Evolutionary conservation across 768 basidiomycete genomes (phyloP).

Genomic region (Chalciporus sphaerocephalus): DNA sequence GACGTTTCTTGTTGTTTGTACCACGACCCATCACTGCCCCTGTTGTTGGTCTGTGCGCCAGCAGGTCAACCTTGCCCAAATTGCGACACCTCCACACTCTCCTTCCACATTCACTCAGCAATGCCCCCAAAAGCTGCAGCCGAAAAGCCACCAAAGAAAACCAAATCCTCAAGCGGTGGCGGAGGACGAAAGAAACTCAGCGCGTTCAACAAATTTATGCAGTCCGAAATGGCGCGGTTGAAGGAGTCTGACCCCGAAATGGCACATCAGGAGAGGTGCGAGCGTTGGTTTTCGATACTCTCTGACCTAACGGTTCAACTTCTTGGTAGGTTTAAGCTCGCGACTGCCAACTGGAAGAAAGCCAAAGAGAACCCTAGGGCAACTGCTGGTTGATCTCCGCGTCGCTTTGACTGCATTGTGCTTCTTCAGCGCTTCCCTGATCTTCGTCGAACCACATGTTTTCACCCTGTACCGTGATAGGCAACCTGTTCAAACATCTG

Average conservation of each 20-base stretch:
- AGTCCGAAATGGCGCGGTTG: conserved; percentile 73
- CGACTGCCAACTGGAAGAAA: conserved; percentile 75
- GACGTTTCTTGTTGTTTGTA: neutral
- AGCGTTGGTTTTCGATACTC: neutral
- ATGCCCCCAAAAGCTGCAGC: conserved; percentile 45
- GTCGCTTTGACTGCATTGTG: neutral
- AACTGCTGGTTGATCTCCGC: conserved; percentile 19
- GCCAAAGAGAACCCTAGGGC: conserved; percentile 62
- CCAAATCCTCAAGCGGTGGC: conserved; percentile 45
- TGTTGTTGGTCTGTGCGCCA: conserved; percentile 29
- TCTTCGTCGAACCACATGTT: conserved; percentile 2
- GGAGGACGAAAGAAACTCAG: conserved; percentile 59
- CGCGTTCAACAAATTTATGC: conserved; percentile 78
- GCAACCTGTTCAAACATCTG: conserved; percentile 12
- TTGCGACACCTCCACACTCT: conserved; percentile 11
- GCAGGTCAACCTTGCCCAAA: conserved; percentile 15
- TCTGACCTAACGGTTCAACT: conserved; percentile 2
- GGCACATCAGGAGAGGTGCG: conserved; percentile 67
- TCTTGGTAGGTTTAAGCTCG: conserved; percentile 57
- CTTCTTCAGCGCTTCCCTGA: conserved; percentile 1
- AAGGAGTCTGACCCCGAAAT: conserved; percentile 73
- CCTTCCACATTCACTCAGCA: conserved; percentile 10
- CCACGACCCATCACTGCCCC: conserved; percentile 22
- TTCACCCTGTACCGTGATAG: conserved; percentile 18
- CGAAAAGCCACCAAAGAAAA: conserved; percentile 53